Evolutionary conservation across 768 basidiomycete species (phyloP).

Genomic region (Kwoniella sp.): DNA sequence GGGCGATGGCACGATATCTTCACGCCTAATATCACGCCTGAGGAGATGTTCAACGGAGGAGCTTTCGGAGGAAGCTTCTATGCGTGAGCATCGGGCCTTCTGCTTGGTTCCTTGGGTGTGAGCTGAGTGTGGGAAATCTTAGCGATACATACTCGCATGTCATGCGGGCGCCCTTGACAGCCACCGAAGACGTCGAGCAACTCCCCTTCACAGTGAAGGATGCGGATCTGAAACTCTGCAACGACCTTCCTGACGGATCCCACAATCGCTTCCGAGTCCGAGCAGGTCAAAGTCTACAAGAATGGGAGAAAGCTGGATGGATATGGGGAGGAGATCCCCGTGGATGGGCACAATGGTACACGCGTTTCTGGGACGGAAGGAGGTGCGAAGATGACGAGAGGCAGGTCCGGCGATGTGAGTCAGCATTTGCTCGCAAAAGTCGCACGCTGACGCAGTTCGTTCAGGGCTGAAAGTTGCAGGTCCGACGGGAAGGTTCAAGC

Average conservation of each 20-base stretch:
- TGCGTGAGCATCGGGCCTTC: too few relatives aligned
- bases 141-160: constrained; percentile 42
- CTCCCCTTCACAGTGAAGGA: constrained; percentile 30
- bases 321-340: constrained; percentile 48
- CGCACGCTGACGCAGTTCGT: neutral
- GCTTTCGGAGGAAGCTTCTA: constrained; percentile 49
- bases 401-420: constrained; percentile 47
- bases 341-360: constrained; percentile 51
- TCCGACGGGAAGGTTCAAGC: constrained; percentile 45
- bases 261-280: constrained; percentile 39
- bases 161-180: constrained; percentile 24
- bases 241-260: constrained; percentile 22
- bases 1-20: constrained; percentile 43
- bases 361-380: constrained; percentile 44
- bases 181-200: constrained; percentile 15
- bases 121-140: neutral
- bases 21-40: constrained; percentile 47
- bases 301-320: constrained; percentile 51
- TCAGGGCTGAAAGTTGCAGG: constrained; percentile 48
- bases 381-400: constrained; percentile 46
- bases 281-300: constrained; percentile 44
- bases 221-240: constrained; percentile 19
- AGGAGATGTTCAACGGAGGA: constrained; percentile 47
- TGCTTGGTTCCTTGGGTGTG: neutral
- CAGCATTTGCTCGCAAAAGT: neutral